Evolutionary conservation across 441 rosid genomes (phyloP).

Genomic region (Pelargonium australe): DNA sequence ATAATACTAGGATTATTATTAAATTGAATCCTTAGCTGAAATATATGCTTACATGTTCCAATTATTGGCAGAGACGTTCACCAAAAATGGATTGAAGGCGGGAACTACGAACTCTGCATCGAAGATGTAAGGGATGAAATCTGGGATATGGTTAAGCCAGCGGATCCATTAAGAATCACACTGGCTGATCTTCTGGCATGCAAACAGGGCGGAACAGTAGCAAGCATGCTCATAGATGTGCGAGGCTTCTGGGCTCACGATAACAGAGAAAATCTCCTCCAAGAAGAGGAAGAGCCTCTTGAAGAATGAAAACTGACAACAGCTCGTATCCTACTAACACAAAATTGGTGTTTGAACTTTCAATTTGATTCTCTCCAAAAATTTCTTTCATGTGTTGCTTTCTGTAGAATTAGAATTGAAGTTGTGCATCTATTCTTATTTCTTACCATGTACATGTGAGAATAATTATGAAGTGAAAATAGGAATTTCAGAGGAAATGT

Average conservation of each 20-base stretch:
- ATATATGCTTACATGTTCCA: too few relatives aligned
- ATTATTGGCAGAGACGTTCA: conserved; percentile 74
- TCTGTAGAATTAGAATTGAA: neutral
- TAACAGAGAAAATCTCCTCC: conserved; percentile 94
- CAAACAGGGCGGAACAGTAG: conserved; percentile 96
- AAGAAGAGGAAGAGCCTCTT: conserved; percentile 93
- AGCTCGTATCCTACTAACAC: neutral
- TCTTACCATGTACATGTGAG: neutral
- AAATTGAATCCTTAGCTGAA: too few relatives aligned
- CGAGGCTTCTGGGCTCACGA: conserved; percentile 99
- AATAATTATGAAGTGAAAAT: neutral
- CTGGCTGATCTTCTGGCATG: conserved; percentile 69
- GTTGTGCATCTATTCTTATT: neutral
- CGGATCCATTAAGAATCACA: conserved; percentile 64
- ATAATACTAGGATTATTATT: too few relatives aligned
- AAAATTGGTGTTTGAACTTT: neutral
- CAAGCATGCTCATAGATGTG: conserved; percentile 94
- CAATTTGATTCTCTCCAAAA: neutral
- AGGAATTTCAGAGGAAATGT: neutral
- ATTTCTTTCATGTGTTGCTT: neutral
- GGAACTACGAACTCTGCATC: conserved; percentile 89
- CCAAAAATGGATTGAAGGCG: conserved; percentile 98
- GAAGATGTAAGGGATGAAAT: conserved; percentile 97
- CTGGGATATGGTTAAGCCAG: conserved; percentile 99
- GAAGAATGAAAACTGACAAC: conserved; percentile 47